These are phyloP conservation scores for Taxawa tesnikishii DNA, from an alignment of 2,329 filamentous ascomycete species.

Conservation along the genomic window DNA sequence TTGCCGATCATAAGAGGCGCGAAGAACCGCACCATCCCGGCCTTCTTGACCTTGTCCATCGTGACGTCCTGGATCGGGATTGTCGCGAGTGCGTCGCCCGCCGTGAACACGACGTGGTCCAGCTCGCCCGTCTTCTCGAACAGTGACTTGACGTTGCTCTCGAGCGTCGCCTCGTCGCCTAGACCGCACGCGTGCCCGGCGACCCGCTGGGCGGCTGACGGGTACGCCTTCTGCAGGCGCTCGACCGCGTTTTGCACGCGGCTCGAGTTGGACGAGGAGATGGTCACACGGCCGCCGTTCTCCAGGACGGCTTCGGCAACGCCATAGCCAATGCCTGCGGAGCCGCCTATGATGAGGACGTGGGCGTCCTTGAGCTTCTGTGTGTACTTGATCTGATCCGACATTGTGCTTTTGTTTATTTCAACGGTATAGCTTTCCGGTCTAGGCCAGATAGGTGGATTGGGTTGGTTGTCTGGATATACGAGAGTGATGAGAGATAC, in stretches of 20 bases:
- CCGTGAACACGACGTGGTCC: constrained; percentile 48
- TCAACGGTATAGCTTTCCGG: no score
- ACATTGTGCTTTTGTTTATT: no score
- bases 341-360: constrained; percentile 50
- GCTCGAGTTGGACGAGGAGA: constrained; percentile 45
- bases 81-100: constrained; percentile 34
- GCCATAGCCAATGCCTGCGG: constrained; percentile 47
- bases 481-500: no score
- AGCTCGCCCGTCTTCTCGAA: constrained; percentile 29
- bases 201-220: constrained; percentile 25
- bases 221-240: constrained; percentile 31
- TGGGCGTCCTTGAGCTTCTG: constrained; percentile 35
- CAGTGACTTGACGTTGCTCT: constrained; percentile 34
- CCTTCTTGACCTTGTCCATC: constrained; percentile 27
- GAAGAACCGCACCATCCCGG: constrained; percentile 38
- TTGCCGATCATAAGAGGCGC: constrained; percentile 42
- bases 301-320: constrained; percentile 47
- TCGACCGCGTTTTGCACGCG: constrained; percentile 37
- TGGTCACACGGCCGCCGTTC: constrained; percentile 42
- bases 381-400: constrained; percentile 31
- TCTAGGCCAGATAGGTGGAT: no score
- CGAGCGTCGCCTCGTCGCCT: constrained; percentile 30
- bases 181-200: constrained; percentile 37
- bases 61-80: constrained; percentile 29
- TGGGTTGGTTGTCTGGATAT: no score